Conservation (phyloP, 2,329 filamentous ascomycete genomes). For the Hypoxylon rubiginosum region DNA sequence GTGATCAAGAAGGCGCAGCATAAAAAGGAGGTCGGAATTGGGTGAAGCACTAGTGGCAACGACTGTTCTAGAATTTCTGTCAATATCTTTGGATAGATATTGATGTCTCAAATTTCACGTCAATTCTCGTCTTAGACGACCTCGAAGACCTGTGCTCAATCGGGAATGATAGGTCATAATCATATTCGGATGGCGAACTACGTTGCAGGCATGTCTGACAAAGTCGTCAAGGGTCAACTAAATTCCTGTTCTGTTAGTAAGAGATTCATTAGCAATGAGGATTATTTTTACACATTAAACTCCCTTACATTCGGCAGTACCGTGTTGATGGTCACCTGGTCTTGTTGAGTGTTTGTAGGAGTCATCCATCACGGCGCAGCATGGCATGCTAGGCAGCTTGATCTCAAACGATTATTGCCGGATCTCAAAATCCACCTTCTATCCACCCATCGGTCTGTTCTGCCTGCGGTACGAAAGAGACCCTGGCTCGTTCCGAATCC, state of each 20-base stretch:
- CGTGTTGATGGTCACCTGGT: neutral
- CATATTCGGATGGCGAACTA: neutral
- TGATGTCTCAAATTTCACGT: neutral
- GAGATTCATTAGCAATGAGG: neutral
- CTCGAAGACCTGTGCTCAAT: neutral
- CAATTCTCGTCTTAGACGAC: too few relatives aligned
- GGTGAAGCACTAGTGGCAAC: neutral
- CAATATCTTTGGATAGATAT: neutral
- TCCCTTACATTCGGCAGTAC: neutral
- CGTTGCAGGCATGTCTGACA: too few relatives aligned
- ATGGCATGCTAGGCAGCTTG: neutral
- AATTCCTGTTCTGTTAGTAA: neutral
- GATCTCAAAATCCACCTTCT: constrained; percentile 21
- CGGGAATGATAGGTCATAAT: neutral
- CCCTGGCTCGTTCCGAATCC: constrained; percentile 22
- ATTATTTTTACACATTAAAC: neutral
- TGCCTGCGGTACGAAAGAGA: constrained; percentile 25
- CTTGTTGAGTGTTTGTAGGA: neutral
- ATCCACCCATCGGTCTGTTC: constrained; percentile 5
- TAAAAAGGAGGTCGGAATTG: neutral
- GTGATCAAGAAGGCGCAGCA: neutral
- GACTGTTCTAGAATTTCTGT: neutral
- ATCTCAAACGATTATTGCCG: neutral
- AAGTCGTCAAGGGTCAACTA: neutral
- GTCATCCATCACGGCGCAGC: neutral